Base-by-base conservation (phyloP, 352 stramenopile species). In the Pythium dissimile region DNA sequence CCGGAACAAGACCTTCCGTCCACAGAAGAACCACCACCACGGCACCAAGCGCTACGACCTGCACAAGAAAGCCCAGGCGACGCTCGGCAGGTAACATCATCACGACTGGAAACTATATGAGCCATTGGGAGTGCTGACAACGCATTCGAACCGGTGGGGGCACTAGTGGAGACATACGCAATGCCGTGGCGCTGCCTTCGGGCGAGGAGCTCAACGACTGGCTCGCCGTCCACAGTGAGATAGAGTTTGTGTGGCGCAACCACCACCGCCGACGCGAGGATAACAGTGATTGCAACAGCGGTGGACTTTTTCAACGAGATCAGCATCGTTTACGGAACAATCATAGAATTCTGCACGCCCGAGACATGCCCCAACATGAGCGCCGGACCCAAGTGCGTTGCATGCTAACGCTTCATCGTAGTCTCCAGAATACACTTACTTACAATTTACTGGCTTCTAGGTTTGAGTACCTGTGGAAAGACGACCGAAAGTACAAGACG, bases 221-320 rank as follows among this genome's bases (percentile, higher is more conserved):
- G 92, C 77, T 98, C 7, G 90, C 91, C 24, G 86, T 96, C 1
- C 92, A 98, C 69, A 97, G 80, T 91, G 68, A 21, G 75, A 63
- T 9, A 26, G n/a, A n/a, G n/a, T n/a, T n/a, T n/a, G n/a, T n/a
- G n/a, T n/a, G n/a, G n/a, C n/a, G n/a, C n/a, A n/a, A n/a, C n/a
- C n/a, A n/a, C n/a, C n/a, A n/a, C n/a, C n/a, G n/a, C n/a, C n/a
- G n/a, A n/a, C n/a, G n/a, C n/a, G n/a, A n/a, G n/a, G 38, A 27
- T 27, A 32, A 35, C 9, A 35, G 9, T 26, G 26, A 16, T 30
- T 43, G 2, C 18, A 20, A 18, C 24, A 96, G 88, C 88, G 21
- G 88, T 98, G 21, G 92, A 98, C 64, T 97, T 97, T 59, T 98
- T 96, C 73, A 97, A 98, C 59, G 89, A 97, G 70, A 86, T 98